These are phyloP conservation scores for Annulohypoxylon nitens DNA, from an alignment of 495 filamentous ascomycete species.

Conservation along the genomic window DNA sequence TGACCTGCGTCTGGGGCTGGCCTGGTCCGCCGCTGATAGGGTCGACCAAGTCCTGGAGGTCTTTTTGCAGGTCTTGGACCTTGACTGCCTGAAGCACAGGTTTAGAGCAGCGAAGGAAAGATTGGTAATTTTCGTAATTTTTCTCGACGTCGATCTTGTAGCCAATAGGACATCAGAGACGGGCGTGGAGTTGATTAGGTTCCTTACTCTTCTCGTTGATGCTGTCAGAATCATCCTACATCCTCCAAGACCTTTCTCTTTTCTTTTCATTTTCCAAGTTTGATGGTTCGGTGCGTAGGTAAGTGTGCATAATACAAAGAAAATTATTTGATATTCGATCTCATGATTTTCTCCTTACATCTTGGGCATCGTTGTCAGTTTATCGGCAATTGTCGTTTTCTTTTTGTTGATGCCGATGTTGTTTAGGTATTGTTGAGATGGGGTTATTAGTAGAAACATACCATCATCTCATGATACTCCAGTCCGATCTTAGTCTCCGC, in stretches of 20 bases:
- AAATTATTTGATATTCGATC: constrained; percentile 18
- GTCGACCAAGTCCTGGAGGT: constrained; percentile 1
- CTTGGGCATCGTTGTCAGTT: constrained; percentile 19
- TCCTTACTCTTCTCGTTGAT: background rate
- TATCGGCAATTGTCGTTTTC: constrained; percentile 18
- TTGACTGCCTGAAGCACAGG: background rate
- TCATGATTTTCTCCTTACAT: constrained; percentile 24
- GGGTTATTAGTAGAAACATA: constrained; percentile 23
- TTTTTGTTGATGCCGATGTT: background rate
- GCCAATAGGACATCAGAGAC: constrained; percentile 26
- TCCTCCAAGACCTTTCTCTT: background rate
- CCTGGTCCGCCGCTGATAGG: constrained; percentile 30
- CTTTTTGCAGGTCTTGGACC: background rate
- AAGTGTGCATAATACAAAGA: constrained; percentile 22
- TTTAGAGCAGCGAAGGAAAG: background rate
- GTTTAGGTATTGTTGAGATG: background rate
- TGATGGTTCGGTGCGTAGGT: constrained; percentile 17
- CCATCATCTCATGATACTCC: constrained; percentile 43
- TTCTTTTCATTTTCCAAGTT: constrained; percentile 13
- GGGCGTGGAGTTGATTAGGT: background rate
- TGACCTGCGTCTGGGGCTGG: constrained; percentile 43
- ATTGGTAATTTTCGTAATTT: constrained; percentile 13
- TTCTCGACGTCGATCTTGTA: background rate
- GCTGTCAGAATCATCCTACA: background rate
- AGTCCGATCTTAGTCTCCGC: constrained; percentile 24